phyloP scores from a whole-genome alignment of 164 flowering plant genomes.

The Dillenia turbinata region DNA sequence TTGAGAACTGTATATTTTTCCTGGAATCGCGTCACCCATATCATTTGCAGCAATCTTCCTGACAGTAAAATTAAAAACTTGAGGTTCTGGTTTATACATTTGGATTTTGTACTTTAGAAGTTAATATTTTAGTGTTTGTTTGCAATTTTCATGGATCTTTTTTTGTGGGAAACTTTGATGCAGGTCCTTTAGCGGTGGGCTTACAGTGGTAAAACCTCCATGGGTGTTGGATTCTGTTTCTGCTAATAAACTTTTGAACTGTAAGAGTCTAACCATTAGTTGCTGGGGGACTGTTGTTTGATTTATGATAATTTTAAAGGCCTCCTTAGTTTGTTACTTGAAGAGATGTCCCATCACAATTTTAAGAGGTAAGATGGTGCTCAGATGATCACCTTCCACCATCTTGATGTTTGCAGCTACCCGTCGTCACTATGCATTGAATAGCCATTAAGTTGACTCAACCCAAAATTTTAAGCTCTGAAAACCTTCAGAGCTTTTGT shows the following conservation, averaged over 20 bases:
- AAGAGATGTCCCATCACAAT: no score
- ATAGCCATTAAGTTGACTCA: no score
- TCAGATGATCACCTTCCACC: no score
- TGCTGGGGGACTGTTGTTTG: no score
- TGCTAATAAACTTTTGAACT: slow-evolving; percentile 72
- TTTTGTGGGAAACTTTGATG: slow-evolving; percentile 10
- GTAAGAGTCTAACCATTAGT: slow-evolving; percentile 33
- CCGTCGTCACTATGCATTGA: no score
- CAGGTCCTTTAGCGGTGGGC: slow-evolving; percentile 89
- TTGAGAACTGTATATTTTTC: slow-evolving; percentile 95
- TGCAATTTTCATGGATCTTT: slow-evolving; percentile 4
- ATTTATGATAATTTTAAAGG: no score
- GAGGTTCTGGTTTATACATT: slow-evolving; percentile 37
- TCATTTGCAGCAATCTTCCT: slow-evolving; percentile 92
- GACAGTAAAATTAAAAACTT: slow-evolving; percentile 85
- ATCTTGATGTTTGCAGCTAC: no score
- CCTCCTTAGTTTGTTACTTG: neutral
- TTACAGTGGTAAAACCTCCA: slow-evolving; percentile 85
- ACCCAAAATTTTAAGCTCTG: no score
- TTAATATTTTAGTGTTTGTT: neutral
- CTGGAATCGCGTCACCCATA: slow-evolving; percentile 78
- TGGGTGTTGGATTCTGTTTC: slow-evolving; percentile 84
- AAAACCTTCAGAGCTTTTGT: no score
- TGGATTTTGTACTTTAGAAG: neutral
- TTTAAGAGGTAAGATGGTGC: no score